Conservation (phyloP, 2,329 filamentous ascomycete species). For the Penicillium aurantiogriseum region DNA sequence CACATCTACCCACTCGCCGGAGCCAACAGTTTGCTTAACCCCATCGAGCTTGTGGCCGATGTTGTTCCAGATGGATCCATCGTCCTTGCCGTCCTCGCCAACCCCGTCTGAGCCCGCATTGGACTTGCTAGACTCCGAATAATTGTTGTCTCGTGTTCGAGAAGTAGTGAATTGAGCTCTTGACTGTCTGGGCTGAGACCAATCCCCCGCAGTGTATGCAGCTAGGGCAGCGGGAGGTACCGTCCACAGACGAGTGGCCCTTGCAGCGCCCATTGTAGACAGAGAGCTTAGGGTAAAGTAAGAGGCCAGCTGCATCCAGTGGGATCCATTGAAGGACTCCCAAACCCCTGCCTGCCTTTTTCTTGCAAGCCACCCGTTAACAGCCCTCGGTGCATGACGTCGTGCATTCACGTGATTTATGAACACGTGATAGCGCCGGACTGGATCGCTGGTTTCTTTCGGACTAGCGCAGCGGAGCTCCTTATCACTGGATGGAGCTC, state of each 20-base stretch:
- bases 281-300: slow-evolving; percentile 17
- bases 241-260: slow-evolving; percentile 36
- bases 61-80: slow-evolving; percentile 45
- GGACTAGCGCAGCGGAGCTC: slow-evolving; percentile 24
- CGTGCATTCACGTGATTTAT: background rate
- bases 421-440: background rate
- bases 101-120: slow-evolving; percentile 2
- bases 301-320: slow-evolving; percentile 24
- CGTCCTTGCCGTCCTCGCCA: slow-evolving; percentile 20
- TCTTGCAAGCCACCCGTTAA: slow-evolving; percentile 4
- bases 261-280: slow-evolving; percentile 37
- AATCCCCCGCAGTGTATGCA: slow-evolving; percentile 29
- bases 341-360: slow-evolving; percentile 15
- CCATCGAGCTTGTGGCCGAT: slow-evolving; percentile 52
- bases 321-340: slow-evolving; percentile 15
- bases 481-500: slow-evolving; percentile 18
- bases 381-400: slow-evolving; percentile 25
- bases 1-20: slow-evolving; percentile 45
- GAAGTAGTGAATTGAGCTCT: slow-evolving; percentile 27
- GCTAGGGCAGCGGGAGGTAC: slow-evolving; percentile 36
- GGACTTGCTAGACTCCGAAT: slow-evolving; percentile 12
- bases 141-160: slow-evolving; percentile 10
- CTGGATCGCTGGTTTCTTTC: background rate
- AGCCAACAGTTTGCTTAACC: slow-evolving; percentile 41
- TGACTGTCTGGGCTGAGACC: slow-evolving; percentile 25